Evolutionary conservation across 1,284 basidiomycete species (phyloP), one percentile per base, ranked within the genome.

Genomic region (Heterobasidion irregulare): DNA sequence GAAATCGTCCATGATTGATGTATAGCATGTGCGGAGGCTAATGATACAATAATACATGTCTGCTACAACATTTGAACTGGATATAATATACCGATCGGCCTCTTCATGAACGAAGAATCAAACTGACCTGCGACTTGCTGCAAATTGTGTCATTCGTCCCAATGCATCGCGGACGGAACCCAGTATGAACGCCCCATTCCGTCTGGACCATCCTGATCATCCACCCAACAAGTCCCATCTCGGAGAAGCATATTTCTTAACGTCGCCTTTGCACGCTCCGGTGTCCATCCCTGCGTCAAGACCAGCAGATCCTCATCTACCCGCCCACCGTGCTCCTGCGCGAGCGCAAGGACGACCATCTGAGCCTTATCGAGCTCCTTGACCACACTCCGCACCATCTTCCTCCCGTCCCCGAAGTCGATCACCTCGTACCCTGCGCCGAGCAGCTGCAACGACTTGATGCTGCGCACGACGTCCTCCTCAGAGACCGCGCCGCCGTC

Each of bases 201-300:
- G 59, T 83, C 41, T 0, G 56, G 56, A 8, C 61, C 80, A 57
- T 88, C 89, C 68, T 94, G 92, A 45, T 90, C 86, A 66, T 99
- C 96, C 36, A 98, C 68, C 96, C 96, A 99, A 54, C 93, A 94
- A 46, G 97, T 75, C 0, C 94, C 96, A 62, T 98, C 94, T 36
- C 88, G 76, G 62, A 94, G 76, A 12, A 94, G 77, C 83, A 96
- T 94, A 61, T 95, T 94, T 59, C 94, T 87, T 62, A 99, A 69
- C 2, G 89, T 93, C 5, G 84, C 80, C 43, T 78, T 75, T 0
- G 92, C 87, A 33, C 95, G 76, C 16, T 90, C 86, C 43, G 76
- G 68, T 0, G 81, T 80, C 96, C 96, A 98, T 3, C 83, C 84
- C n/a, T 80, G 80, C 48, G 74, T 68, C 33, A 68, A 67, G 36